Evolutionary conservation across 2,329 filamentous ascomycete species (phyloP).

Genomic region (Colletotrichum sp.): DNA sequence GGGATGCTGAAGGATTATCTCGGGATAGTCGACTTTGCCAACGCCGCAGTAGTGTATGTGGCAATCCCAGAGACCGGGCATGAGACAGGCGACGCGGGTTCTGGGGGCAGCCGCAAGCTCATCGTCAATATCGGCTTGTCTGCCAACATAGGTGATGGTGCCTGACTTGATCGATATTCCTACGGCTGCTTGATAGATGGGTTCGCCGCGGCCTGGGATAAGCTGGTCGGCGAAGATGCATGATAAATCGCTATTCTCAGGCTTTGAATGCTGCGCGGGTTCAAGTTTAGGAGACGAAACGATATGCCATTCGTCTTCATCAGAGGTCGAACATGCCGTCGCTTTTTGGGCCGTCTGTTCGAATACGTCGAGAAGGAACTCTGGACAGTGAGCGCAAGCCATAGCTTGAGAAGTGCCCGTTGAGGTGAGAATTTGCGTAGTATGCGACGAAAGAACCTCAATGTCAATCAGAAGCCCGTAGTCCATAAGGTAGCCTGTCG

Average conservation of each 20-base stretch:
- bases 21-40: not conserved
- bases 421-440: not conserved
- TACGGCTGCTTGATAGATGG: not conserved
- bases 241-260: not conserved
- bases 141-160: not conserved
- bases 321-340: not conserved
- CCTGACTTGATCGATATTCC: not conserved
- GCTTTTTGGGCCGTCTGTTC: rapidly evolving
- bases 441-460: not conserved
- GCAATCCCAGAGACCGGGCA: not conserved
- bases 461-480: not conserved
- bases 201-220: not conserved
- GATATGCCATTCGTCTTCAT: not conserved
- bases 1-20: not conserved
- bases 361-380: not conserved
- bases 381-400: not conserved
- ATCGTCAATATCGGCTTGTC: not conserved
- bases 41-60: not conserved
- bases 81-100: not conserved
- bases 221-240: not conserved
- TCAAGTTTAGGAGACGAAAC: not conserved
- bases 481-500: not conserved
- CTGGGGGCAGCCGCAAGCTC: not conserved
- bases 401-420: not conserved
- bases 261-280: not conserved